Conservation (phyloP, 2,329 filamentous ascomycete genomes). For the Colletotrichum sp. region DNA sequence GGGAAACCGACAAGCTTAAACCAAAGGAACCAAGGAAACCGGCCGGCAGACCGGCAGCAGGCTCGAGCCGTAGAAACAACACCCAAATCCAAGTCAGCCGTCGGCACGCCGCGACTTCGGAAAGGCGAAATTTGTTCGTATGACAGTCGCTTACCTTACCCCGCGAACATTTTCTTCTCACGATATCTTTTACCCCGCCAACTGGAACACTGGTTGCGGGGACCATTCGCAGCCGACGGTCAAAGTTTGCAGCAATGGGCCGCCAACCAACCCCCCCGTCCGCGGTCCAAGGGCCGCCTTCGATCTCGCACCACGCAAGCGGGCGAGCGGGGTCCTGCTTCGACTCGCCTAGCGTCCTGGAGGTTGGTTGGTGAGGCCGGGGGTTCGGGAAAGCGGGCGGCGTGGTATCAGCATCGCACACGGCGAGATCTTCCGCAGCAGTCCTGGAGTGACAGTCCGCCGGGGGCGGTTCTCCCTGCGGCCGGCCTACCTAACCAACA, state of each 20-base stretch:
- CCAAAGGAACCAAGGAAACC: neutral
- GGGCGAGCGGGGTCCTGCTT: neutral
- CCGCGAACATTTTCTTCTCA: neutral
- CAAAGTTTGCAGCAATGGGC: neutral
- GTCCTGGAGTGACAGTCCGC: neutral
- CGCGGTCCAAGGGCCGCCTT: neutral
- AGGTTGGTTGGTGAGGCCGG: neutral
- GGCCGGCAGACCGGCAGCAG: neutral
- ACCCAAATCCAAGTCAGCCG: neutral
- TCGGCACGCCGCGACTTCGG: neutral
- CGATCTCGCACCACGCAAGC: neutral
- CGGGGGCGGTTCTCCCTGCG: neutral
- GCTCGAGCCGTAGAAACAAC: neutral
- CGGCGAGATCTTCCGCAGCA: neutral
- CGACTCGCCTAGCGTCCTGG: neutral
- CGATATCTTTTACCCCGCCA: constrained; percentile 8
- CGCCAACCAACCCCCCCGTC: neutral
- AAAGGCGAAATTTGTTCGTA: neutral
- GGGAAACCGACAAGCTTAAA: neutral
- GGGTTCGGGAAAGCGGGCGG: constrained; percentile 3
- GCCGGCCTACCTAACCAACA: neutral
- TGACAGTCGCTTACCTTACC: neutral
- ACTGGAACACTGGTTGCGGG: constrained; percentile 11
- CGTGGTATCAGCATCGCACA: neutral
- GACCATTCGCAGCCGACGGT: neutral